Conservation (phyloP, 2,329 filamentous ascomycete species). For the Cytospora piceae region DNA sequence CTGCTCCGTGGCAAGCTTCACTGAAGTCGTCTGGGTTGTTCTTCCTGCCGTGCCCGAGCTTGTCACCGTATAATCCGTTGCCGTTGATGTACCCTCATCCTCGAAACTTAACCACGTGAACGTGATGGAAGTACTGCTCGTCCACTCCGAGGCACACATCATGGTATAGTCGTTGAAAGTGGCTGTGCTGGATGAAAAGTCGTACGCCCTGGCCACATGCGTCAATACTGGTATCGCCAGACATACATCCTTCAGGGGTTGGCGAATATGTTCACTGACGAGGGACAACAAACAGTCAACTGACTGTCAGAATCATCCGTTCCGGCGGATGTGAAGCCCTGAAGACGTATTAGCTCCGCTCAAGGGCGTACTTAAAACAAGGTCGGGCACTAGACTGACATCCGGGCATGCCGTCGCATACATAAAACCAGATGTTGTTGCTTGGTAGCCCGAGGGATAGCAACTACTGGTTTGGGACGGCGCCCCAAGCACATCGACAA, state of each 20-base stretch:
- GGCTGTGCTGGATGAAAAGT: background rate
- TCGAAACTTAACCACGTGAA: background rate
- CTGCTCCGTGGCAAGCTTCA: background rate
- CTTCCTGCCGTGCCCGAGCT: background rate
- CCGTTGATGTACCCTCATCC: background rate
- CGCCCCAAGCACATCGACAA: background rate
- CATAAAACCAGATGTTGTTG: background rate
- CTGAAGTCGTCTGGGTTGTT: background rate
- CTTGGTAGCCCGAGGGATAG: conserved; percentile 3
- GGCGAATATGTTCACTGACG: background rate
- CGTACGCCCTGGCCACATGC: background rate
- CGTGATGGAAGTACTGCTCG: background rate
- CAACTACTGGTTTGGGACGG: background rate
- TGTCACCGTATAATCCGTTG: background rate
- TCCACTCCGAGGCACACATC: background rate
- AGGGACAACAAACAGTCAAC: conserved; percentile 1
- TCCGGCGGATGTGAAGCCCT: background rate
- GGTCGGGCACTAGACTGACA: background rate
- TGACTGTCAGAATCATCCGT: background rate
- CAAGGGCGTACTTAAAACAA: background rate
- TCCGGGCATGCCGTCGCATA: background rate
- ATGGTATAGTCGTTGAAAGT: background rate
- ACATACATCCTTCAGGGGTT: background rate
- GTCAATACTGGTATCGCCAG: background rate
- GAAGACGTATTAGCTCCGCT: background rate